Evolutionary conservation across 306 rosid species (phyloP).

Genomic region (Carpinus fangiana): DNA sequence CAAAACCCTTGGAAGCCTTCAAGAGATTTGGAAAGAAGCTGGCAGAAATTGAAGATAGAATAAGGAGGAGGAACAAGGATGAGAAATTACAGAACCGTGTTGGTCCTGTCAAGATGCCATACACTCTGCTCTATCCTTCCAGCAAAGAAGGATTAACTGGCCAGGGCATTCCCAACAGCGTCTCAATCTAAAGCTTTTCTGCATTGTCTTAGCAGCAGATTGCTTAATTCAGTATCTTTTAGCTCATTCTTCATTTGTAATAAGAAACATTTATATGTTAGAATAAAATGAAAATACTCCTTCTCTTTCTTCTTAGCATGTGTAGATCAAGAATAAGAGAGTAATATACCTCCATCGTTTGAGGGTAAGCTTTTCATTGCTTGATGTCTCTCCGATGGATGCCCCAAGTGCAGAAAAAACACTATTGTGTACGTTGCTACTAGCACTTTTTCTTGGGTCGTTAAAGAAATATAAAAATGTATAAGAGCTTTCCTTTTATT

Average conservation of each 20-base stretch:
- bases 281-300: no score
- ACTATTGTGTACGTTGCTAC: no score
- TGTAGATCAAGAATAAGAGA: no score
- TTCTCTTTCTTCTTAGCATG: no score
- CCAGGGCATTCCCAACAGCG: slow-evolving; percentile 73
- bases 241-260: not conserved
- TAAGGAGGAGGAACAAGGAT: slow-evolving; percentile 46
- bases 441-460: no score
- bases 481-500: no score
- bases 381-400: no score
- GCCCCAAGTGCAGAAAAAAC: no score
- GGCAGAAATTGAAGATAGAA: slow-evolving; percentile 40
- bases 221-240: not conserved
- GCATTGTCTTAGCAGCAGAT: not conserved
- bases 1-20: slow-evolving; percentile 41
- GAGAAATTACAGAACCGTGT: slow-evolving; percentile 42
- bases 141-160: slow-evolving; percentile 60
- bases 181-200: slow-evolving; percentile 38
- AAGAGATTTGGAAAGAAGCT: slow-evolving; percentile 47
- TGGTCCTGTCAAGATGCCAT: slow-evolving; percentile 66
- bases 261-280: not conserved
- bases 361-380: no score
- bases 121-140: slow-evolving; percentile 58
- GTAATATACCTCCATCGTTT: no score
- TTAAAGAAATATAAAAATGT: no score